Base-by-base conservation (phyloP, 2,329 filamentous ascomycete species). In the Sporothrix euskadiensis region DNA sequence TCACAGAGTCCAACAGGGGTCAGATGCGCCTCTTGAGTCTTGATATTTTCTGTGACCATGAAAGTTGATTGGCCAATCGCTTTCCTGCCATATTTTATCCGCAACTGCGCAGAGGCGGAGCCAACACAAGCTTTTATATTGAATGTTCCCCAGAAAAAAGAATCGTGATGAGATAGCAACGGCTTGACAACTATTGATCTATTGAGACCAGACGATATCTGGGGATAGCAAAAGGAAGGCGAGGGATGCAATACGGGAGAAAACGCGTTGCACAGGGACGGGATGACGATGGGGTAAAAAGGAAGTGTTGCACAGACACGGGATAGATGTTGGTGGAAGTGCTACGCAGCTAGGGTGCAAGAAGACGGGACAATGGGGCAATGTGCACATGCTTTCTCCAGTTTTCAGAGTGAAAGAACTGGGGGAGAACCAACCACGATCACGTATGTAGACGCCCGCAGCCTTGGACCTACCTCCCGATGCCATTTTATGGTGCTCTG, bases 281-380 rank as follows among this genome's bases (percentile, higher is more conserved):
- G 59, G n/a, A 26, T 26, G 39, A 8, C 26, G 14, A 35, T 10
- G 35, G 26, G 26, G 26, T 26, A 56, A 69, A 49, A 10, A 26
- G 32, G 12, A 68, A 19, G 35, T 10, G 19, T 39, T 59, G 52
- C 39, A 54, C 68, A 70, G 52, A 59, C 49, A 70, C 68, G 39
- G 69, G 54, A 26, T 7, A 69, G 9, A 65, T 49, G 4, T 22
- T 32, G 22, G 12, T 26, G 35, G 5, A 26, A n/a, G 2, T 9
- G 52, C 22, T 56, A n/a, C 26, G 61, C 61, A 47, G 39, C 32
- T 2, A 32, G 9, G 9, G 30, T 68, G 16, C 65, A 52, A 16
- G 8, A 7, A 39, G 49, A 44, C 52, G 52, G 52, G 22, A 70
- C n/a, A 26, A 44, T 1, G 52, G 35, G 22, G 59, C n/a, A 26